These are phyloP conservation scores for Apiotrichum gracile DNA, from an alignment of 1,284 basidiomycete genomes.

Conservation along the genomic window DNA sequence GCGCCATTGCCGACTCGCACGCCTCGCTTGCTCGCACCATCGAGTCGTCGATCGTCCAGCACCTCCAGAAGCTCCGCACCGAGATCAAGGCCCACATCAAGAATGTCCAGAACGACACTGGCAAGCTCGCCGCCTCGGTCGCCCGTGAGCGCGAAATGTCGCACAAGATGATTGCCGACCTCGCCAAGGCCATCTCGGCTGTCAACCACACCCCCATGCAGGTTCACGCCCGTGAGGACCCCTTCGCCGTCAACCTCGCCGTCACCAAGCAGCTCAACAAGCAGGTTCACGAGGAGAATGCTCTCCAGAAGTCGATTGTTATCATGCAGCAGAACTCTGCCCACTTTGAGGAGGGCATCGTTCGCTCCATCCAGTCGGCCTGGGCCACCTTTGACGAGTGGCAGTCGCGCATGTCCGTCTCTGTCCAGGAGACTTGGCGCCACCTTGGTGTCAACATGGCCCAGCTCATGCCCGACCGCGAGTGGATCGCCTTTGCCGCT, in stretches of 20 bases:
- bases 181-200: slow-evolving; percentile 77
- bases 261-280: slow-evolving; percentile 85
- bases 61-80: slow-evolving; percentile 83
- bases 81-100: slow-evolving; percentile 97
- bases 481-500: slow-evolving; percentile 95
- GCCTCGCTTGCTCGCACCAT: slow-evolving; percentile 94
- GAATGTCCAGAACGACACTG: slow-evolving; percentile 98
- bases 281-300: slow-evolving; percentile 95
- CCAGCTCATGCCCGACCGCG: slow-evolving; percentile 79
- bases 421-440: slow-evolving; percentile 76
- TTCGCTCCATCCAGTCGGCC: slow-evolving; percentile 88
- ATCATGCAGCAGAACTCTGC: slow-evolving; percentile 99
- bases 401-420: slow-evolving; percentile 76
- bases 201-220: slow-evolving; percentile 94
- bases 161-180: slow-evolving; percentile 78
- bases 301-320: slow-evolving; percentile 95
- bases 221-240: slow-evolving; percentile 76
- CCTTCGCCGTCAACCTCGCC: slow-evolving; percentile 70
- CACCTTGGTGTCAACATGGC: slow-evolving; percentile 72
- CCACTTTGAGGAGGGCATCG: slow-evolving; percentile 95
- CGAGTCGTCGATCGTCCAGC: slow-evolving; percentile 95
- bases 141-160: slow-evolving; percentile 92
- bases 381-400: slow-evolving; percentile 98
- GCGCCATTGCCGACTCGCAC: slow-evolving; percentile 90
- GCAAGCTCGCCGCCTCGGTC: slow-evolving; percentile 86